Conservation (phyloP, 805 yeast genomes). For the Candida rishiriensis region DNA sequence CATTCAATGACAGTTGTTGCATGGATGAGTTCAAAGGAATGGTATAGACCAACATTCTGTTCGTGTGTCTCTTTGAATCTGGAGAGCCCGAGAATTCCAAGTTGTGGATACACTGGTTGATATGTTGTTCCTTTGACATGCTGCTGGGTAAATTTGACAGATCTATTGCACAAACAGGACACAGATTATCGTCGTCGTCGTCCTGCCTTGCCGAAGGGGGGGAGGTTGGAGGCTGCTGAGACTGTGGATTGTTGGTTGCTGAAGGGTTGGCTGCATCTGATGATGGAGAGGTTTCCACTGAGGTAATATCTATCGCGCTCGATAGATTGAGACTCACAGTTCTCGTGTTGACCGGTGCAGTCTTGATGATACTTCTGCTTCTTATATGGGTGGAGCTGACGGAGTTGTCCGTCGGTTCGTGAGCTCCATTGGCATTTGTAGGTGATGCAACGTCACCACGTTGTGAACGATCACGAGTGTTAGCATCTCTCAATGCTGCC, state of each 20-base stretch:
- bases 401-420: background rate
- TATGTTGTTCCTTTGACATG: slow-evolving; percentile 57
- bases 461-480: background rate
- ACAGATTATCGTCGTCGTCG: slow-evolving; percentile 32
- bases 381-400: background rate
- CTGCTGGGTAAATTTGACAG: slow-evolving; percentile 15
- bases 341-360: slow-evolving; percentile 11
- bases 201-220: background rate
- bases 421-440: too few relatives aligned
- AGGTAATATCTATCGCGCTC: background rate
- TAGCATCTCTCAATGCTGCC: slow-evolving; percentile 32
- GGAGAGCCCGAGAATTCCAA: slow-evolving; percentile 65
- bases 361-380: slow-evolving; percentile 11
- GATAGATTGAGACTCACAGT: slow-evolving; percentile 8
- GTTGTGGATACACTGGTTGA: slow-evolving; percentile 57
- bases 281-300: background rate
- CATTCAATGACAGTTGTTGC: slow-evolving; percentile 19
- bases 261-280: background rate
- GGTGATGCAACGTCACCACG: too few relatives aligned
- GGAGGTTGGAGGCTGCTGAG: too few relatives aligned
- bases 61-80: slow-evolving; percentile 50
- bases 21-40: slow-evolving; percentile 38
- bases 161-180: slow-evolving; percentile 40
- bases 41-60: slow-evolving; percentile 82
- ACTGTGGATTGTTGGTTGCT: too few relatives aligned